Evolutionary conservation across 129 eudicot genomes (phyloP).

Genomic region (Centrapalus pauciflorus): DNA sequence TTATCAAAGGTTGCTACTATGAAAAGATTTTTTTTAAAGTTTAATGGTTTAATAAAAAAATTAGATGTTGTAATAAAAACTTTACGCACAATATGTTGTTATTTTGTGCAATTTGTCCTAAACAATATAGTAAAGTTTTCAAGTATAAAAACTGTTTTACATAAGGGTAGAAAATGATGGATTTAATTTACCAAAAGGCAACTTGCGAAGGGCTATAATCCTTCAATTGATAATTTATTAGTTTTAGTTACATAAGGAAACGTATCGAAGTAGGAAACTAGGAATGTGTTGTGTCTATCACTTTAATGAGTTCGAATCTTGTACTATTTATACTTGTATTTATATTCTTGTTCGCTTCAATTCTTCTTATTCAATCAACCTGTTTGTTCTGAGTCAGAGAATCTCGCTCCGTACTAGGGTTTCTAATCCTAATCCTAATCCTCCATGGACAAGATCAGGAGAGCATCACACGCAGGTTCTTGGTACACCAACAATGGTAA

Average conservation of each 20-base stretch:
- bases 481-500: constrained; percentile 91
- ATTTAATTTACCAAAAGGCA: background rate
- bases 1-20: too few relatives aligned
- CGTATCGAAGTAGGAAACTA: background rate
- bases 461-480: constrained; percentile 94
- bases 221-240: background rate
- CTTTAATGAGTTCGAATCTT: background rate
- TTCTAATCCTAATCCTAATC: too few relatives aligned
- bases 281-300: background rate
- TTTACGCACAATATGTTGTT: too few relatives aligned
- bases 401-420: constrained; percentile 20
- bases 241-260: too few relatives aligned
- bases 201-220: background rate
- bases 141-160: too few relatives aligned
- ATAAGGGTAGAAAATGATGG: too few relatives aligned
- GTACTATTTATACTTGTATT: background rate
- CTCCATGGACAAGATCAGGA: constrained; percentile 71
- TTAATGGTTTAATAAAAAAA: too few relatives aligned
- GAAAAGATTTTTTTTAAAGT: too few relatives aligned
- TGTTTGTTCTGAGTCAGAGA: background rate
- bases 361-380: background rate
- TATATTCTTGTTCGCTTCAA: too few relatives aligned
- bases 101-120: too few relatives aligned
- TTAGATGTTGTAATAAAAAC: too few relatives aligned
- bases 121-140: too few relatives aligned